phyloP scores from a whole-genome alignment of 768 basidiomycete species.

The Pleurotus salmoneostramineus region DNA sequence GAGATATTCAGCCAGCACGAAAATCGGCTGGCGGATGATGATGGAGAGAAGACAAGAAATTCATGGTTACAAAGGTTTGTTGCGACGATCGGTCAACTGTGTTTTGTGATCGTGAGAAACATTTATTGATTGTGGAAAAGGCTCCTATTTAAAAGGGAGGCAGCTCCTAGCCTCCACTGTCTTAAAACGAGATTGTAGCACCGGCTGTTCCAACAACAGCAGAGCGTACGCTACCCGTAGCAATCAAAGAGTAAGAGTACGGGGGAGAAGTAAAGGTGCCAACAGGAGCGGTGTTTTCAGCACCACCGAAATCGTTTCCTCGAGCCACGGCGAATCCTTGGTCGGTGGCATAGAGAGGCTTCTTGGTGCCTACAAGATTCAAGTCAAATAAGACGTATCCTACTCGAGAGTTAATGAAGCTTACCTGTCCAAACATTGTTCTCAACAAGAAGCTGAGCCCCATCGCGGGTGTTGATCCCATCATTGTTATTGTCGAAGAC shows the following conservation, averaged over 20 bases:
- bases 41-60: background rate
- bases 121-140: background rate
- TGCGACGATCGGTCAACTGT: background rate
- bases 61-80: background rate
- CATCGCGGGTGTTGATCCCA: background rate
- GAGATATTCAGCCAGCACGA: background rate
- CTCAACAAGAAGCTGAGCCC: conserved; percentile 40
- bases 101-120: background rate
- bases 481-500: conserved; percentile 36
- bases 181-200: conserved; percentile 25
- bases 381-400: background rate
- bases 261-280: conserved; percentile 29
- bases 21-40: background rate
- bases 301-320: conserved; percentile 33
- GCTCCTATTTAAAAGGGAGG: too few species aligned
- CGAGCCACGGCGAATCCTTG: conserved; percentile 35
- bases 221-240: conserved; percentile 20
- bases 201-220: conserved; percentile 25
- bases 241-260: conserved; percentile 27
- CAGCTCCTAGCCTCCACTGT: too few species aligned
- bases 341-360: conserved; percentile 39
- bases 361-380: conserved; percentile 20
- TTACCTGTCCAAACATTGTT: conserved; percentile 44
- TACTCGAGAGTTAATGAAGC: background rate
- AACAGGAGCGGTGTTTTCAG: conserved; percentile 23